phyloP scores from a whole-genome alignment of 345 rosid genomes.

The Cardiospermum halicacabum region DNA sequence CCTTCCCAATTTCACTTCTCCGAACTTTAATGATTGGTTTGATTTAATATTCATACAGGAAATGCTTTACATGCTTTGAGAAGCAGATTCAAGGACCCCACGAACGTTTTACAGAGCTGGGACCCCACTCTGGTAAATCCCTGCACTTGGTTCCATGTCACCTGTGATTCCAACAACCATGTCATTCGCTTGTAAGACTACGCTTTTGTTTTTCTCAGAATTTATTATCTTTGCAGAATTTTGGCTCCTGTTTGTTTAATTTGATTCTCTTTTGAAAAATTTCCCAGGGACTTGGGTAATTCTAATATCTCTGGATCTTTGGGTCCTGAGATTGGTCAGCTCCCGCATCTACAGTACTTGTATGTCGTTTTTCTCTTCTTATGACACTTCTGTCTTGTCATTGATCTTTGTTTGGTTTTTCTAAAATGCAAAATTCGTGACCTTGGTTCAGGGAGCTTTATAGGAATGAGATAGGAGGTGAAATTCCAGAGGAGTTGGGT shows the following conservation, averaged over 20 bases:
- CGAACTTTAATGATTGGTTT: constrained; percentile 12
- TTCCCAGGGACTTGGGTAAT: constrained; percentile 69
- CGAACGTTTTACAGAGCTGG: constrained; percentile 75
- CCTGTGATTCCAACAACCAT: constrained; percentile 61
- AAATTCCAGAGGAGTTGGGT: constrained; percentile 56
- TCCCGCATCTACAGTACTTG: constrained; percentile 64
- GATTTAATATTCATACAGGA: constrained; percentile 52
- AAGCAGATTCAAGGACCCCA: constrained; percentile 60
- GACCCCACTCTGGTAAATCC: constrained; percentile 89
- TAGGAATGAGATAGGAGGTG: constrained; percentile 39
- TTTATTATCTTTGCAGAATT: neutral
- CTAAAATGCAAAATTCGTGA: constrained; percentile 3
- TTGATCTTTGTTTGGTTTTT: neutral
- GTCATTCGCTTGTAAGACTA: constrained; percentile 55
- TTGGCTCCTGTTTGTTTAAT: constrained; percentile 1
- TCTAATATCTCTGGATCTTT: constrained; percentile 61
- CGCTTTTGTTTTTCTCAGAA: neutral
- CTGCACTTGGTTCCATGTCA: constrained; percentile 86
- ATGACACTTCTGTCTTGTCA: neutral
- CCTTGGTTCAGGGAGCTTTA: constrained; percentile 57
- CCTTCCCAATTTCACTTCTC: neutral
- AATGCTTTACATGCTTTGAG: constrained; percentile 69
- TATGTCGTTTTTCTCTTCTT: constrained; percentile 18
- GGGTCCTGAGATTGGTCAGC: constrained; percentile 64
- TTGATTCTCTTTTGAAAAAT: neutral